Base-by-base conservation (phyloP, 2,329 filamentous ascomycete genomes). In the Botrytis deweyae region DNA sequence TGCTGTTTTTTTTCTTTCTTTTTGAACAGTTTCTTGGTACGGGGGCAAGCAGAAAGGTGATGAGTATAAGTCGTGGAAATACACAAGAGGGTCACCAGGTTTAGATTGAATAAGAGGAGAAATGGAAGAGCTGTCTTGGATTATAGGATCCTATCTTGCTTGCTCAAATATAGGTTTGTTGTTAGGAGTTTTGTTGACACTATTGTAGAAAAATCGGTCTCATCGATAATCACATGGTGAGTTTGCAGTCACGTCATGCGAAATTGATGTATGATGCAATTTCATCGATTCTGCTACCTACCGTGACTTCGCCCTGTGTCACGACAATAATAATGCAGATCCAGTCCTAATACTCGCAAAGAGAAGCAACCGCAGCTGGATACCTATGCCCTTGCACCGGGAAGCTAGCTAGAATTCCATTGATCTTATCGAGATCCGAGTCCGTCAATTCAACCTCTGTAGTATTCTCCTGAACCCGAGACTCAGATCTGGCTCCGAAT, bases 341-440 rank as follows among this genome's bases (percentile, higher is more conserved):
- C 25, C 12, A 25, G 1, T n/a, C 49, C 49, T 52, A 52, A 14
- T 46, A 65, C 36, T 52, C 49, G 16, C 49, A 55, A 33, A 65
- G 42, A 25, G 42, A 5, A 46, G 63, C 63, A 4, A 9, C 12
- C 18, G 40, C n/a, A 70, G 52, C 55, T 36, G 71, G 64, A 40
- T 65, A 73, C 29, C 71, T 61, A 33, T 29, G 29, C 3, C 70
- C 73, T 22, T 58, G n/a, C 9, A 69, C 63, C 4, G 63, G 63
- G 10, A 74, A 52, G 9, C 40, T 67, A 33, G 63, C 67, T 42
- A 79, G 52, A 22, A 79, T 75, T 18, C 49, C 33, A 22, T 80
- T 67, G 29, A 82, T 80, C 64, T 79, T 76, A 22, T 73, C 72
- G 59, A 81, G 55, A 46, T 82, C 80, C 33, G 75, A 77, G n/a